Base-by-base conservation (phyloP, 2,329 filamentous ascomycete species). In the Claviceps sorghi region DNA sequence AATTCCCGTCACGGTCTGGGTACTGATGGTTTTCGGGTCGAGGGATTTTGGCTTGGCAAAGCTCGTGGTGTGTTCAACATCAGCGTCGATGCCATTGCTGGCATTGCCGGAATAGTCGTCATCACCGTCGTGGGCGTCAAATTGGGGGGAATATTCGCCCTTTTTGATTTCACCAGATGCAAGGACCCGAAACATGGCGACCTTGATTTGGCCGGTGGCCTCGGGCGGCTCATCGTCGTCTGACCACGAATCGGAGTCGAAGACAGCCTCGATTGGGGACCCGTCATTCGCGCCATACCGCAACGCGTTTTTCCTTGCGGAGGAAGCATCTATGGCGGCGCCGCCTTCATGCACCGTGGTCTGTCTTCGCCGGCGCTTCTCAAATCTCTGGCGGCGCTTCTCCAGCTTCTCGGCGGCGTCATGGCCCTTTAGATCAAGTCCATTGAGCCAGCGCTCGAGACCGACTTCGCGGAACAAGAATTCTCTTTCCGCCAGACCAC, bases 401-500 rank as follows among this genome's bases (percentile, higher is more conserved):
- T 96, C 91, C 51, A 95, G 78, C 68, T 88, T 90, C 60, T 89
- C 88, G 1, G 88, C 89, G 46, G 86, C 86, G 66, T 96, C 88
- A 60, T 91, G 88, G 32, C 90, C 89, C 66, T 95, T 83, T n/a
- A 98, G 76, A 65, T 98, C 93, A 47, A 98, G 75, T 7, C 93
- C 91, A 65, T 97, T 97, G 17, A 98, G 78, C 90, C 93, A 98
- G 60, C 90, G 78, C 71, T 98, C 93, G 51, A 98, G 73, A 2
- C 93, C 93, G 48, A 98, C 93, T 67, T 98, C 93, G 53, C 91
- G 86, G 70, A 98, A 98, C 58, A 98, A 72, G 60, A 98, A 98
- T 65, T 98, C 93, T 58, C 93, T 82, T 72, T 98, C 93, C 32
- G 93, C 93, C 46, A 98, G 79, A 43, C 93, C 93, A 49, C 93